Evolutionary conservation across 257 asterid genomes (phyloP), one percentile per base, ranked within the genome.

Genomic region (Solanum neorickii): DNA sequence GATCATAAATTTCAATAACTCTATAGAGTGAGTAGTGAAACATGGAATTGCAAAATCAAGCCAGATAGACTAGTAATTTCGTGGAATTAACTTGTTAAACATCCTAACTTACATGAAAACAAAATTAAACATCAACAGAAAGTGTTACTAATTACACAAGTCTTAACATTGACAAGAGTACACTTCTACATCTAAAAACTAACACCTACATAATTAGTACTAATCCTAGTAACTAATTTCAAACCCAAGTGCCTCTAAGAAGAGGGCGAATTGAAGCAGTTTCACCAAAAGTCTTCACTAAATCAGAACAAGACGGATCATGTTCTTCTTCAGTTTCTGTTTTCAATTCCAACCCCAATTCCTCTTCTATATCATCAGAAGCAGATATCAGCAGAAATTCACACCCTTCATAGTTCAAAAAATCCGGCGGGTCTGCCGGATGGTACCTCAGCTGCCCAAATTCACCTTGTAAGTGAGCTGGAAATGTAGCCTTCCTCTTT

Each of bases 341-440:
- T 78, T 91, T 87, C 82, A 94, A 59, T 89, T 94, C 94, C 90
- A 92, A 69, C 15, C 98, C 98, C 65, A 96, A 68, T 89, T 95
- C 98, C 72, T 94, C 90, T 44, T 91, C 94, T 16, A 94, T 86
- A 62, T 94, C 94, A 62, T 94, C 97, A 0, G 96, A 91, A 14
- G 98, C 98, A 3, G 96, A 88, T 80, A 96, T 93, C 41, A 96
- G 91, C 89, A 96, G 85, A 83, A 96, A 92, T 91, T 96, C 99
- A 78, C 98, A 94, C 33, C 98, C 98, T 86, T 96, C 96, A 6
- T 94, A 93, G 92, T 93, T 92, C 60, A 96, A 93, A 87, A 93
- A 92, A 82, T 95, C 96, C 2, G 96, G 95, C 1, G 98, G 98
- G 62, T 96, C 98, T 1, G 94, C 98, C 10, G 95, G 90, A 49